These are phyloP conservation scores for Osmanthus fragrans DNA, from an alignment of 257 asterid species.

Conservation along the genomic window DNA sequence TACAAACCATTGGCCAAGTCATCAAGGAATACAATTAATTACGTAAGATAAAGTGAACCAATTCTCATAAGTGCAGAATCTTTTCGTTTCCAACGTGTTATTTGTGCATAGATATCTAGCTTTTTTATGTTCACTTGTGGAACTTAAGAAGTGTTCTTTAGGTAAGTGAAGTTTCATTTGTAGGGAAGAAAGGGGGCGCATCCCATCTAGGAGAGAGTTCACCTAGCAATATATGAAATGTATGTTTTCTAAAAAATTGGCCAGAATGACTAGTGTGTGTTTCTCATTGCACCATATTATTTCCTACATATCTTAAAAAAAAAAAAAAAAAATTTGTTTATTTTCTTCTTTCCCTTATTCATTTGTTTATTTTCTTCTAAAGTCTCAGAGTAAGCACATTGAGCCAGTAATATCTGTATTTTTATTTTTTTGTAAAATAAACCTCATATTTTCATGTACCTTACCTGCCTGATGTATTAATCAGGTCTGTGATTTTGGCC, in stretches of 20 bases:
- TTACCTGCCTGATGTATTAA: slow-evolving; percentile 29
- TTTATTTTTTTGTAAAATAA: no score
- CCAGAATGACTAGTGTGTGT: not conserved
- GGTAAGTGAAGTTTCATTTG: not conserved
- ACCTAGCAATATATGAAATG: not conserved
- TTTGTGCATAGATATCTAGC: not conserved
- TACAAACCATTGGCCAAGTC: not conserved
- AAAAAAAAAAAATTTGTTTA: no score
- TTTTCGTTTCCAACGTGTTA: not conserved
- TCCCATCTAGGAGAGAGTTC: not conserved
- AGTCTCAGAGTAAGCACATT: not conserved
- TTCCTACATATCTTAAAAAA: not conserved
- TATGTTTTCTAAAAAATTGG: not conserved
- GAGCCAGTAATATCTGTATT: not conserved
- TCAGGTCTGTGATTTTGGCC: slow-evolving; percentile 98
- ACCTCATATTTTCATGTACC: not conserved
- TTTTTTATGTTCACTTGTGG: not conserved
- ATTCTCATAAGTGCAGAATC: not conserved
- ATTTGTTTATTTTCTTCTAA: not conserved
- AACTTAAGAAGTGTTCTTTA: not conserved
- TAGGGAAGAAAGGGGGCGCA: not conserved
- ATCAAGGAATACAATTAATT: not conserved
- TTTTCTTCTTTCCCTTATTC: not conserved
- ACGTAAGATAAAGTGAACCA: not conserved
- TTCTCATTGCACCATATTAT: not conserved